Evolutionary conservation across 768 basidiomycete genomes (phyloP).

Genomic region (Suillus plorans): DNA sequence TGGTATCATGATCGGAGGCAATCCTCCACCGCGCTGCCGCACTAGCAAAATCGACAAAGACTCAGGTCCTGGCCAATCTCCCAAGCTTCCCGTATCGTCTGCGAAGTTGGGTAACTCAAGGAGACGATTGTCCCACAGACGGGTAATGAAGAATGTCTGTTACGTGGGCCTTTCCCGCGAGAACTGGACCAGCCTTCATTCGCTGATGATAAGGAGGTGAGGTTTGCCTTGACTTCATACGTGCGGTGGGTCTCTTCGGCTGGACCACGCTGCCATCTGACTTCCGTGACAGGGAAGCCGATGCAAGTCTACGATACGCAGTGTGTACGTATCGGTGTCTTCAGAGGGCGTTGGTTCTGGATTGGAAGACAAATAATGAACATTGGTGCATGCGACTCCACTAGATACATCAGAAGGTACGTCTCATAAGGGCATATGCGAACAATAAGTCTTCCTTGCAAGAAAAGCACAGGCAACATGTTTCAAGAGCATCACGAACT

Average conservation of each 20-base stretch:
- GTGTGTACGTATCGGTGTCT: slow-evolving; percentile 21
- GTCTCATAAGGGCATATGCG: slow-evolving; percentile 3
- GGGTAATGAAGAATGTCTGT: background rate
- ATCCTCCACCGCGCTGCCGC: background rate
- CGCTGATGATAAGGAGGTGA: background rate
- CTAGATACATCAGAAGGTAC: slow-evolving; percentile 24
- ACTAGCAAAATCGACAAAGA: background rate
- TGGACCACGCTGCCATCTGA: background rate
- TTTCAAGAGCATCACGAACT: background rate
- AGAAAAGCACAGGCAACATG: background rate
- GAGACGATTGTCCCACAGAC: background rate
- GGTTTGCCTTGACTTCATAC: background rate
- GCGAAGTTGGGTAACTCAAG: background rate
- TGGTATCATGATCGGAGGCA: background rate
- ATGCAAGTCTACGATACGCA: slow-evolving; percentile 6
- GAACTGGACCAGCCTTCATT: background rate
- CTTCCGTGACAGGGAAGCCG: background rate
- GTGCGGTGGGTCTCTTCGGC: background rate
- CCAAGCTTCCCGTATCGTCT: background rate
- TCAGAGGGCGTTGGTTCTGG: slow-evolving; percentile 30
- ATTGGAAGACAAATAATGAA: background rate
- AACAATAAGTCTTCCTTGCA: background rate
- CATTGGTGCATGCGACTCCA: slow-evolving; percentile 5
- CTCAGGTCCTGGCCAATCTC: background rate
- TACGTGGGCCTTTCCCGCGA: background rate